These are phyloP conservation scores for Candida anglica DNA, from an alignment of 805 yeast genomes.

Conservation along the genomic window DNA sequence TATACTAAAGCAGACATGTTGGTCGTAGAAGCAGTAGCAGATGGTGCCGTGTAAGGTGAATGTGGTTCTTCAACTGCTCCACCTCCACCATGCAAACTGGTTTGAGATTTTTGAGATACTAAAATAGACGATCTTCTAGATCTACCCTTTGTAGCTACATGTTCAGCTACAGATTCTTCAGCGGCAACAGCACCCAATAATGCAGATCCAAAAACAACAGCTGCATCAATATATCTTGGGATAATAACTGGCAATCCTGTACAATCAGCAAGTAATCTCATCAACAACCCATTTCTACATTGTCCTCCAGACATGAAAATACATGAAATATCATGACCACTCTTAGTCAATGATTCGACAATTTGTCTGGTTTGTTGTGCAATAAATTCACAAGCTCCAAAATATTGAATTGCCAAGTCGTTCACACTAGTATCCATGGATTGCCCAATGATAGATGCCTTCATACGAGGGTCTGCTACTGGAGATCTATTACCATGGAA, in stretches of 20 bases:
- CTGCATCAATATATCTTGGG: conserved; percentile 94
- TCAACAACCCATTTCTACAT: conserved; percentile 84
- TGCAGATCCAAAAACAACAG: conserved; percentile 96
- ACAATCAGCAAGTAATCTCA: conserved; percentile 88
- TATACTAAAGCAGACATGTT: conserved; percentile 51
- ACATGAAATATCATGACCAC: conserved; percentile 74
- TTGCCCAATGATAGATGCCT: conserved; percentile 88
- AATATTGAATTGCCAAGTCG: conserved; percentile 78
- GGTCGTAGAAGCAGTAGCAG: conserved; percentile 69
- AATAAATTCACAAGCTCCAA: conserved; percentile 95
- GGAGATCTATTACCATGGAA: conserved; percentile 96
- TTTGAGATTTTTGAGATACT: conserved; percentile 25
- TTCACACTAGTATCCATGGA: conserved; percentile 86
- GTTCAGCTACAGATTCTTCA: conserved; percentile 48
- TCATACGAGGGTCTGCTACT: conserved; percentile 93
- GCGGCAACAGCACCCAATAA: conserved; percentile 93
- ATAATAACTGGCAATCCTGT: conserved; percentile 88
- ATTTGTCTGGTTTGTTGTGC: conserved; percentile 97
- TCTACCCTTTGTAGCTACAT: conserved; percentile 27
- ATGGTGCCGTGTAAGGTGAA: conserved; percentile 77
- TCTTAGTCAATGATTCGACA: conserved; percentile 72
- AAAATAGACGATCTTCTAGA: conserved; percentile 32
- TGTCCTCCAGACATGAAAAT: conserved; percentile 96
- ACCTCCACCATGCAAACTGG: conserved; percentile 19
- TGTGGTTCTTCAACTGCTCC: conserved; percentile 41